Evolutionary conservation across 2,329 filamentous ascomycete species (phyloP).

Genomic region (Akanthomyces uredinophilus): DNA sequence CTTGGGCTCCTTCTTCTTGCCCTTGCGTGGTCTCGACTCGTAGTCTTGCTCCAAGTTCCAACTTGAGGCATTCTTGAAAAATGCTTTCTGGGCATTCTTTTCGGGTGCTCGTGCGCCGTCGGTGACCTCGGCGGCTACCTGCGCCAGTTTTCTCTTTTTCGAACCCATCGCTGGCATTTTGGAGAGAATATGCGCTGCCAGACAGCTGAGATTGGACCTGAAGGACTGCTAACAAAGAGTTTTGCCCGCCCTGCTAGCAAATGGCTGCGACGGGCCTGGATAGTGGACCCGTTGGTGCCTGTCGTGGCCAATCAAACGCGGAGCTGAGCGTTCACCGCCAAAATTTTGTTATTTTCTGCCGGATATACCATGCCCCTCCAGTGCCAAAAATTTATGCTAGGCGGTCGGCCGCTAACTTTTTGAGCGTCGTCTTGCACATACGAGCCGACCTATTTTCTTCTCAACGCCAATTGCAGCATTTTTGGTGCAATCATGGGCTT

Average conservation of each 20-base stretch:
- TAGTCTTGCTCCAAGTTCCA: constrained; percentile 95
- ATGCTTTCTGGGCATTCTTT: constrained; percentile 52
- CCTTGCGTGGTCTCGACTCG: constrained; percentile 73
- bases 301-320: constrained; percentile 21
- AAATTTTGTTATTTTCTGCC: constrained; percentile 34
- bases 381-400: constrained; percentile 12
- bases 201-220: not conserved
- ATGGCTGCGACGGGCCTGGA: not conserved
- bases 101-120: constrained; percentile 26
- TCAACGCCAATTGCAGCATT: not conserved
- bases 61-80: constrained; percentile 68
- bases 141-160: constrained; percentile 56
- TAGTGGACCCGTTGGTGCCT: constrained; percentile 13
- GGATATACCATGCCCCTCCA: constrained; percentile 16
- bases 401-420: constrained; percentile 12
- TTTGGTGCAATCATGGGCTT: constrained; percentile 27
- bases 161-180: constrained; percentile 45
- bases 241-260: constrained; percentile 6
- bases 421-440: not conserved
- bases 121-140: constrained; percentile 44
- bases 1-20: constrained; percentile 60
- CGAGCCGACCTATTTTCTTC: not conserved
- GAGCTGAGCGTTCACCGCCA: constrained; percentile 30
- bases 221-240: constrained; percentile 7
- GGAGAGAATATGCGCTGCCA: not conserved